phyloP scores from a whole-genome alignment of 371 early-diverging fungal genomes.

The Spiromyces aspiralis region DNA sequence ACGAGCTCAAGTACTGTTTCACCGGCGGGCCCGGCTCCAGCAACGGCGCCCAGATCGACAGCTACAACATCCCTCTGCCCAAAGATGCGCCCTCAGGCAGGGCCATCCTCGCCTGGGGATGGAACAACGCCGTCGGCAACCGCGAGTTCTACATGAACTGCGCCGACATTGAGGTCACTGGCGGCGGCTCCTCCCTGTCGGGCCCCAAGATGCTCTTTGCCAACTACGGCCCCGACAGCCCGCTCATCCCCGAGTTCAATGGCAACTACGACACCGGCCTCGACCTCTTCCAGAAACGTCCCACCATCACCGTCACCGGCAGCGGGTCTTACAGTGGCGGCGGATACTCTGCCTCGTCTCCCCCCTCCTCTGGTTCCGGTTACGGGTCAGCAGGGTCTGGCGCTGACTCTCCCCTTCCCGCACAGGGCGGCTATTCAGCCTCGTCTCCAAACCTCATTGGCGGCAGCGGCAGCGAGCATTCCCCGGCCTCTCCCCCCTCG shows the following conservation, averaged over 20 bases:
- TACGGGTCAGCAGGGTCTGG: no score
- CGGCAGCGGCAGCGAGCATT: background rate
- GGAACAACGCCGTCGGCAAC: slow-evolving; percentile 42
- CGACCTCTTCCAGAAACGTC: slow-evolving; percentile 1
- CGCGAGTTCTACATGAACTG: slow-evolving; percentile 47
- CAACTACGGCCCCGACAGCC: slow-evolving; percentile 15
- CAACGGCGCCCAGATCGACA: slow-evolving; percentile 3
- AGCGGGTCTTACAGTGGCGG: background rate
- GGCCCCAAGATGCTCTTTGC: slow-evolving; percentile 15
- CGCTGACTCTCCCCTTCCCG: background rate
- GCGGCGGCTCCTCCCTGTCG: slow-evolving; percentile 11
- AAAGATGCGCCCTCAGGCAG: slow-evolving; percentile 6
- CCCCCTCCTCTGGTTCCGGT: background rate
- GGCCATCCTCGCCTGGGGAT: slow-evolving; percentile 37
- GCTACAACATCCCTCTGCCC: slow-evolving; percentile 13
- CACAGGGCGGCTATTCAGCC: background rate
- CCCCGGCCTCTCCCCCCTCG: background rate
- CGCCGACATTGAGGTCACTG: slow-evolving; percentile 33
- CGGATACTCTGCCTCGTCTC: background rate
- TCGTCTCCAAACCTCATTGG: background rate
- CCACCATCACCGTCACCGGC: background rate
- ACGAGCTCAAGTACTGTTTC: slow-evolving; percentile 24
- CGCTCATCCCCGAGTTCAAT: slow-evolving; percentile 15
- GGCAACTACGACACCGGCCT: slow-evolving; percentile 14
- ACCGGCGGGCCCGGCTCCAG: slow-evolving; percentile 2